These are phyloP conservation scores for Solanum rostratum DNA, from an alignment of 257 asterid genomes.

Conservation along the genomic window DNA sequence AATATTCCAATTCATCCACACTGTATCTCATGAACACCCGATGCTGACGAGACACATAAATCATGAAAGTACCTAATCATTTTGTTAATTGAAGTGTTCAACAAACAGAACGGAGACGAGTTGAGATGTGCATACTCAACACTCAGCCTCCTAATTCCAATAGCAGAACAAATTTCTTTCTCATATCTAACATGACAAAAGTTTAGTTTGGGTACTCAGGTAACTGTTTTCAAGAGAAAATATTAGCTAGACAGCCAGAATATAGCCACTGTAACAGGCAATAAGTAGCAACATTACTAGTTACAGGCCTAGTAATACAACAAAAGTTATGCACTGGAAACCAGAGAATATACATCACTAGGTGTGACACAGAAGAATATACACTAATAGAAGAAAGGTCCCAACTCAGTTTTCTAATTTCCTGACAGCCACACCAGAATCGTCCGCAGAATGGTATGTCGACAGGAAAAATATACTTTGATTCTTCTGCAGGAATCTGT, in stretches of 20 bases:
- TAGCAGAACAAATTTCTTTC: neutral
- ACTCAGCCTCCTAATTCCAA: too few relatives aligned
- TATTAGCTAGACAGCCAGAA: neutral
- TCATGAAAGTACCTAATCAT: neutral
- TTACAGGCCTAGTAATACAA: neutral
- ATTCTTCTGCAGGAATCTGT: slow-evolving; percentile 8
- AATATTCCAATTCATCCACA: neutral
- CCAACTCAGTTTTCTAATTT: neutral
- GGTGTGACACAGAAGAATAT: neutral
- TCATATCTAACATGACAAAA: neutral
- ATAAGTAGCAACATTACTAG: neutral
- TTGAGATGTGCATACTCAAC: neutral
- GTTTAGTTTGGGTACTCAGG: neutral
- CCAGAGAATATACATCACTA: neutral
- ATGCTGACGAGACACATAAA: neutral
- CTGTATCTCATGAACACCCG: neutral
- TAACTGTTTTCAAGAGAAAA: neutral
- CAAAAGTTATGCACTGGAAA: neutral
- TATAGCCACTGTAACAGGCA: neutral
- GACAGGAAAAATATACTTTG: slow-evolving; percentile 4
- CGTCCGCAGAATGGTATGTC: neutral
- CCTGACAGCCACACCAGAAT: neutral
- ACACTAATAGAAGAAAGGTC: neutral
- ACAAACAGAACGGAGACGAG: neutral
- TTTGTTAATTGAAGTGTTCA: neutral